phyloP scores from a whole-genome alignment of 345 rosid species.

The Eucalyptus polyanthemos region DNA sequence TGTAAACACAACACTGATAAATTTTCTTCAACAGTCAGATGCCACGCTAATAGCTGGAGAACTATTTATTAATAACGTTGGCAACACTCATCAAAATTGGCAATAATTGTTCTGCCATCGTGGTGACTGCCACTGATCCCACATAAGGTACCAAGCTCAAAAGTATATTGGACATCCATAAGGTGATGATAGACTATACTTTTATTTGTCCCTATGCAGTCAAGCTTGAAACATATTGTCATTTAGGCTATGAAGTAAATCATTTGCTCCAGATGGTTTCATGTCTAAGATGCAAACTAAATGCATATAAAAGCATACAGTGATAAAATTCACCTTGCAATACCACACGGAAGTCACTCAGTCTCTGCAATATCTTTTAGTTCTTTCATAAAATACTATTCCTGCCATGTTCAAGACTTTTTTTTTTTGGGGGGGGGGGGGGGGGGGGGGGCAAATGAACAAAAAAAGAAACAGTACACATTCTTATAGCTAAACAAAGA shows the following conservation, averaged over 20 bases:
- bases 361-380: background rate
- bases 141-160: background rate
- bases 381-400: background rate
- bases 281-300: background rate
- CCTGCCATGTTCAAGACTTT: background rate
- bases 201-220: background rate
- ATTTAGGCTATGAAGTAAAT: background rate
- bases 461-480: background rate
- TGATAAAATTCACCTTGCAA: background rate
- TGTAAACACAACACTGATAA: slow-evolving; percentile 66
- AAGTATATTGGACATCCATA: background rate
- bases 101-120: background rate
- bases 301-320: background rate
- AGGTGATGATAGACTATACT: background rate
- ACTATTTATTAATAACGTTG: background rate
- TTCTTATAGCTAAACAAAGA: background rate
- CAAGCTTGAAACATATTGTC: background rate
- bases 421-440: too few relatives aligned
- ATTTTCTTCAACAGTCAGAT: background rate
- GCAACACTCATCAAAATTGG: background rate
- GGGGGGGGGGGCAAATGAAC: background rate
- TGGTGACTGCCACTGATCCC: background rate
- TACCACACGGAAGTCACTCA: background rate
- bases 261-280: background rate
- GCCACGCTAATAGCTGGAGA: background rate